phyloP scores from a whole-genome alignment of 1,284 basidiomycete genomes.

The Boletellus deceptivus region DNA sequence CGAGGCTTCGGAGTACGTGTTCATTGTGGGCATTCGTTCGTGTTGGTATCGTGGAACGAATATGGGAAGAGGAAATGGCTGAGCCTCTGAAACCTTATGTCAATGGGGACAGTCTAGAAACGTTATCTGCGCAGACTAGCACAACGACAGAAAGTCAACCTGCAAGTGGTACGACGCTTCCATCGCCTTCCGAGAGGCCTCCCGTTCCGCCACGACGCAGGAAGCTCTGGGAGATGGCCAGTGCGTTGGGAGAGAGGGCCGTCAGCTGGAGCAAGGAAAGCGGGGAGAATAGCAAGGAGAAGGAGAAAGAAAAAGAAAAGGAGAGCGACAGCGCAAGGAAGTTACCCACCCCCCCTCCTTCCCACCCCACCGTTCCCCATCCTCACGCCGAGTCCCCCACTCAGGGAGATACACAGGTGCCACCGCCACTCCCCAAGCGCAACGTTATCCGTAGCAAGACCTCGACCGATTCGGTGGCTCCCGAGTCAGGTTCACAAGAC shows the following conservation, averaged over 20 bases:
- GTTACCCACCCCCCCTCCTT: conserved; percentile 39
- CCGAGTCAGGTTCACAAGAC: not conserved
- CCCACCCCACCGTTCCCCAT: conserved; percentile 36
- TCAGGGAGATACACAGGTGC: conserved; percentile 12
- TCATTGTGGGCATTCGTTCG: conserved; percentile 90
- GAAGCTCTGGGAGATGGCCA: conserved; percentile 58
- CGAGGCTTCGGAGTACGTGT: conserved; percentile 81
- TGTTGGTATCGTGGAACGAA: conserved; percentile 73
- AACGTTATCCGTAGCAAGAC: conserved; percentile 1
- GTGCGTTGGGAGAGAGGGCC: conserved; percentile 51
- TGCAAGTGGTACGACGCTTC: not conserved
- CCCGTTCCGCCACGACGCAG: conserved; percentile 52
- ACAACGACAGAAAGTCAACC: conserved; percentile 7
- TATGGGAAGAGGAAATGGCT: conserved; percentile 82
- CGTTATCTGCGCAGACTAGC: not conserved
- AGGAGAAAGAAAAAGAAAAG: conserved; percentile 37
- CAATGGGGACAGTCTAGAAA: conserved; percentile 10
- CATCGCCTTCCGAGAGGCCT: conserved; percentile 35
- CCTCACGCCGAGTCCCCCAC: conserved; percentile 17
- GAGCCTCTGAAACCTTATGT: conserved; percentile 30
- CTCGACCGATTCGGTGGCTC: conserved; percentile 1
- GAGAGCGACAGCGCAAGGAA: conserved; percentile 20
- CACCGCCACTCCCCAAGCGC: conserved; percentile 31
- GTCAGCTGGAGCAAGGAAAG: conserved; percentile 40
- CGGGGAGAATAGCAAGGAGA: conserved; percentile 28